phyloP scores from a whole-genome alignment of 2,329 filamentous ascomycete species.

The Thelonectria blattea region DNA sequence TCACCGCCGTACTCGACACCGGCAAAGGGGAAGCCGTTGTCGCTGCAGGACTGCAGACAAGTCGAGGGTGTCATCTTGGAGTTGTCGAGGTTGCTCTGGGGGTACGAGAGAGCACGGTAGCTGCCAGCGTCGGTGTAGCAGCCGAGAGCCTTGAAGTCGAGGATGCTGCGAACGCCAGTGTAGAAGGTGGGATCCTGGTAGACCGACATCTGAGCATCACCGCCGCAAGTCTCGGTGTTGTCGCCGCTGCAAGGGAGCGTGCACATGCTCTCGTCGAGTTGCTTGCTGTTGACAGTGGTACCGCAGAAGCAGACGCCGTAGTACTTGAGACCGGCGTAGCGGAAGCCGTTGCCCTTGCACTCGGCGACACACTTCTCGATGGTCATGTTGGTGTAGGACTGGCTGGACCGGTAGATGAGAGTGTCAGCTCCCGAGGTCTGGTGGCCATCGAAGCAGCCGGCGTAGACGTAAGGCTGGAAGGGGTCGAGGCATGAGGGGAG shows the following conservation, averaged over 20 bases:
- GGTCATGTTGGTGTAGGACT: constrained; percentile 50
- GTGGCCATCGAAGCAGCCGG: constrained; percentile 53
- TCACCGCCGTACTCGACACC: constrained; percentile 55
- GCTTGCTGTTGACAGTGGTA: constrained; percentile 58
- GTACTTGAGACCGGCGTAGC: constrained; percentile 58
- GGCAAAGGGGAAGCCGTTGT: constrained; percentile 54
- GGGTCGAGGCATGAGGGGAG: constrained; percentile 52
- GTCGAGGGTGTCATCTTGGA: constrained; percentile 48
- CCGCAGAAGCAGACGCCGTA: constrained; percentile 61
- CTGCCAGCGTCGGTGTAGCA: constrained; percentile 60
- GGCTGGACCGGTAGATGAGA: constrained; percentile 50
- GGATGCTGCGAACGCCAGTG: constrained; percentile 53
- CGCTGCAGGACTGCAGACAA: constrained; percentile 52
- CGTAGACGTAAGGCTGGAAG: constrained; percentile 55
- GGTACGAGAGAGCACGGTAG: constrained; percentile 54
- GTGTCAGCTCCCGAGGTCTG: constrained; percentile 42
- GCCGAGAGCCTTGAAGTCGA: constrained; percentile 64
- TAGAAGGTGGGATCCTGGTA: constrained; percentile 57
- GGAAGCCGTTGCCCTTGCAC: constrained; percentile 59
- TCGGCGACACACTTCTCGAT: constrained; percentile 54
- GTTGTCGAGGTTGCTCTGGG: constrained; percentile 43
- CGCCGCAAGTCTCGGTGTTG: constrained; percentile 54
- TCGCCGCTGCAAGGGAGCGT: constrained; percentile 60
- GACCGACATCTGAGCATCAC: constrained; percentile 53
- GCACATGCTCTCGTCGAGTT: constrained; percentile 59